phyloP scores from a whole-genome alignment of 345 rosid genomes.

The Corchorus capsularis region DNA sequence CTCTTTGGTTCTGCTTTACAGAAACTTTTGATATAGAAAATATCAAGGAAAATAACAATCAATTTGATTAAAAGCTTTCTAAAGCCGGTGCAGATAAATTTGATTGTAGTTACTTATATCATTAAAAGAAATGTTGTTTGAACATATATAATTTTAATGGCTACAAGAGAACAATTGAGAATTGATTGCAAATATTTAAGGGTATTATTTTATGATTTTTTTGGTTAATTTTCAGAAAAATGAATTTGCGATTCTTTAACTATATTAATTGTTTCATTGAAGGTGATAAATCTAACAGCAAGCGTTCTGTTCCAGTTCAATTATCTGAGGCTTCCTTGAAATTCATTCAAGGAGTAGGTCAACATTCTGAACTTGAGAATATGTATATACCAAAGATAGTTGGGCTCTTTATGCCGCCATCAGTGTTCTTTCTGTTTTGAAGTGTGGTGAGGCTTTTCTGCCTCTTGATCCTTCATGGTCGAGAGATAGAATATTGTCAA shows the following conservation, averaged over 20 bases:
- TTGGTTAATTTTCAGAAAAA: not conserved
- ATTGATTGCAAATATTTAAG: too few relatives aligned
- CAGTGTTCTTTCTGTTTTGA: constrained; percentile 81
- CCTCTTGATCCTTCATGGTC: constrained; percentile 94
- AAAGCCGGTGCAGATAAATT: too few relatives aligned
- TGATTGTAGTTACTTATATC: too few relatives aligned
- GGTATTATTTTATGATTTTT: not conserved
- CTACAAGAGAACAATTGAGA: not conserved
- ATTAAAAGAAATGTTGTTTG: too few relatives aligned
- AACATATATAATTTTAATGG: not conserved
- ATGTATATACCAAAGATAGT: constrained; percentile 55
- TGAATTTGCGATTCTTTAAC: not conserved
- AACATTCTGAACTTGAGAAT: constrained; percentile 25
- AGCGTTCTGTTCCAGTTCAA: not conserved
- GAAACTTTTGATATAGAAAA: too few relatives aligned
- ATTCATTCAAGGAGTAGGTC: constrained; percentile 12
- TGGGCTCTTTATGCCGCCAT: constrained; percentile 75
- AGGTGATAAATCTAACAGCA: constrained; percentile 15
- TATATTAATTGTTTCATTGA: not conserved
- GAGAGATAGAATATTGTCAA: constrained; percentile 61
- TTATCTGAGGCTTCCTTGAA: not conserved
- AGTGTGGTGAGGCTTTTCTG: constrained; percentile 82
- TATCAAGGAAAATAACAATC: too few relatives aligned
- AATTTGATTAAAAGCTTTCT: too few relatives aligned
- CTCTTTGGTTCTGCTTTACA: too few relatives aligned